Percentiles rank a stretch among this genome's conserved stretches.
phyloP scores from a whole-genome alignment of 352 stramenopile genomes.

The Blastocystis sp. region DNA sequence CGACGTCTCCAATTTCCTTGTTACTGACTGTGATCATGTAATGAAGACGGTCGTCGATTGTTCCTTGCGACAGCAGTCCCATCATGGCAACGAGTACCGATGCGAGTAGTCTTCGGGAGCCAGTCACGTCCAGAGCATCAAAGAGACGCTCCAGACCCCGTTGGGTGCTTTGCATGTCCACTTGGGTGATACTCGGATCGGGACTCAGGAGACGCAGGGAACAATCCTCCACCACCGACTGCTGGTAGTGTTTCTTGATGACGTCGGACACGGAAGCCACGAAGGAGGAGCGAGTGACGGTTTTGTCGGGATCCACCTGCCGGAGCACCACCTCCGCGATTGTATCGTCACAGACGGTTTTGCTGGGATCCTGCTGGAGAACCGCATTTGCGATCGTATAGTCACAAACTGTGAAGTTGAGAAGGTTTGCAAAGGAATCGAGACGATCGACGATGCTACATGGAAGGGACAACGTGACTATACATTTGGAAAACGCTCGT shows the following conservation, averaged over 20 bases:
- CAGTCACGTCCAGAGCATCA: conserved; percentile 12
- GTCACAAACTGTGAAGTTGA: conserved; percentile 23
- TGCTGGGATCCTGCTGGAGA: not conserved
- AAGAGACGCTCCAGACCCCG: not conserved
- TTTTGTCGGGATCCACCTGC: not conserved
- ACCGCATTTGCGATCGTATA: not conserved
- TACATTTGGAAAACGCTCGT: conserved; percentile 23
- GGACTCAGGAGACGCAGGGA: not conserved
- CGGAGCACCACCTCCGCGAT: not conserved
- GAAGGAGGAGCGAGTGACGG: conserved; percentile 9
- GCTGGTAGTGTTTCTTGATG: not conserved
- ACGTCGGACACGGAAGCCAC: not conserved
- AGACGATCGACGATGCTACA: conserved; percentile 16
- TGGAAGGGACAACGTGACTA: not conserved
- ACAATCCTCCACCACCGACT: not conserved
- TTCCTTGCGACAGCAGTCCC: not conserved
- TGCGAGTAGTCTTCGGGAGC: not conserved
- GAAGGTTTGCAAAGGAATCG: not conserved
- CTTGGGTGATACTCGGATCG: not conserved
- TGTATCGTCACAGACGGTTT: not conserved
- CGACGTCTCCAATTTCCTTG: not conserved
- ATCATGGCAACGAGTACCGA: not conserved
- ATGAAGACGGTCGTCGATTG: not conserved
- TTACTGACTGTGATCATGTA: not conserved
- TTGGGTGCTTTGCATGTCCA: not conserved